Evolutionary conservation across 2,329 filamentous ascomycete genomes (phyloP).

Genomic region (Aspergillus clavatus): DNA sequence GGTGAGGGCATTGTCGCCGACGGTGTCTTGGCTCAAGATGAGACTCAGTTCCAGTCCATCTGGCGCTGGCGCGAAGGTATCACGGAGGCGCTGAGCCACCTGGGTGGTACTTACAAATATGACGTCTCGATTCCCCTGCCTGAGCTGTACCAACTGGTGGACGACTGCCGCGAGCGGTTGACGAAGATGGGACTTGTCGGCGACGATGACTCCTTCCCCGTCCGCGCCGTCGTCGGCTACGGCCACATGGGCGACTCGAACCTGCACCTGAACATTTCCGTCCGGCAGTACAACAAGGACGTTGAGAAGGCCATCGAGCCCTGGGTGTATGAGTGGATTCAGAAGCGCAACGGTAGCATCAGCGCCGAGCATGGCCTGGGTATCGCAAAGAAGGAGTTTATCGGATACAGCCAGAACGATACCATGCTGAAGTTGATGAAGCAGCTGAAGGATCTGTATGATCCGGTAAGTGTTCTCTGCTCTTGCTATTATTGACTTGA

Average conservation of each 20-base stretch:
- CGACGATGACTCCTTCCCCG: constrained; percentile 68
- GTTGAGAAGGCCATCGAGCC: constrained; percentile 88
- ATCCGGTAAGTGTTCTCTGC: constrained; percentile 65
- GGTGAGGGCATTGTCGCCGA: constrained; percentile 78
- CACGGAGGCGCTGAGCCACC: constrained; percentile 80
- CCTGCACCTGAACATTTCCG: constrained; percentile 85
- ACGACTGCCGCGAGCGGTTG: constrained; percentile 72
- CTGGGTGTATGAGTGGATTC: constrained; percentile 96
- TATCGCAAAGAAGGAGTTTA: constrained; percentile 90
- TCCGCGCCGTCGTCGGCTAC: constrained; percentile 88
- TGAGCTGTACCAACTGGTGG: constrained; percentile 83
- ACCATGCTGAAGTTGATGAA: constrained; percentile 89
- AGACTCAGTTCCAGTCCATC: constrained; percentile 77
- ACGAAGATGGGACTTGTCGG: constrained; percentile 70
- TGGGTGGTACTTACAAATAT: constrained; percentile 97
- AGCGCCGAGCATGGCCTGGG: constrained; percentile 95
- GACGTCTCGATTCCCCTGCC: constrained; percentile 88
- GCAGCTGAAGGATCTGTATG: constrained; percentile 88
- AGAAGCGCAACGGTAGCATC: constrained; percentile 82
- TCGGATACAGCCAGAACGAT: constrained; percentile 85
- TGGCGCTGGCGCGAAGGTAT: constrained; percentile 95
- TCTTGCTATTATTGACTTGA: neutral
- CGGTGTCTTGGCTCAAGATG: constrained; percentile 87
- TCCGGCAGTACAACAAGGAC: constrained; percentile 74
- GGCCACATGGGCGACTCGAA: constrained; percentile 98